phyloP scores from a whole-genome alignment of 2,329 filamentous ascomycete genomes.

The Microcera coccophila region DNA sequence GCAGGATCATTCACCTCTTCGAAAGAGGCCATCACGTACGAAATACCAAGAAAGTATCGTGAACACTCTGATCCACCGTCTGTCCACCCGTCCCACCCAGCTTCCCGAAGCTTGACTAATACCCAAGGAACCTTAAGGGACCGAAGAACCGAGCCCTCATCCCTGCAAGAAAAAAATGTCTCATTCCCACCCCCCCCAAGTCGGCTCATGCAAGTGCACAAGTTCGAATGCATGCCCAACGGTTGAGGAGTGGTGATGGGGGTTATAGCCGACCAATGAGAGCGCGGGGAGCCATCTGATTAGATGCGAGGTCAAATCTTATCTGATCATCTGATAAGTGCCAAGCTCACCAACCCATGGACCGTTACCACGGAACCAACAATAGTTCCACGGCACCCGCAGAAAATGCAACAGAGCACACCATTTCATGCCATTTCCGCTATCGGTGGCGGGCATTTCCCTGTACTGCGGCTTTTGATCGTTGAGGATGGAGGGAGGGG shows the following conservation, averaged over 20 bases:
- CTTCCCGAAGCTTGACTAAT: no score
- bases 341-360: slow-evolving; percentile 8
- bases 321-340: slow-evolving; percentile 28
- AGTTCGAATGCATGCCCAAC: background rate
- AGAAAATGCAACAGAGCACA: slow-evolving; percentile 6
- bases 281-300: slow-evolving; percentile 22
- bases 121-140: no score
- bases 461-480: background rate
- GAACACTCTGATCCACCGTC: no score
- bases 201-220: slow-evolving; percentile 9
- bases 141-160: no score
- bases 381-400: slow-evolving; percentile 1
- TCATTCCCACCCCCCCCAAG: no score
- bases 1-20: no score
- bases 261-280: slow-evolving; percentile 17
- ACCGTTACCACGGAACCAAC: slow-evolving; percentile 8
- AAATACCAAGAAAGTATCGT: no score
- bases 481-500: background rate
- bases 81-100: no score
- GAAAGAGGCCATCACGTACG: no score
- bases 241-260: slow-evolving; percentile 4
- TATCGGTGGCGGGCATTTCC: background rate
- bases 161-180: no score
- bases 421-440: slow-evolving; percentile 2
- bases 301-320: slow-evolving; percentile 20